phyloP scores from a whole-genome alignment of 176 grass and related monocot genomes.

The Bonia amplexicaulis region DNA sequence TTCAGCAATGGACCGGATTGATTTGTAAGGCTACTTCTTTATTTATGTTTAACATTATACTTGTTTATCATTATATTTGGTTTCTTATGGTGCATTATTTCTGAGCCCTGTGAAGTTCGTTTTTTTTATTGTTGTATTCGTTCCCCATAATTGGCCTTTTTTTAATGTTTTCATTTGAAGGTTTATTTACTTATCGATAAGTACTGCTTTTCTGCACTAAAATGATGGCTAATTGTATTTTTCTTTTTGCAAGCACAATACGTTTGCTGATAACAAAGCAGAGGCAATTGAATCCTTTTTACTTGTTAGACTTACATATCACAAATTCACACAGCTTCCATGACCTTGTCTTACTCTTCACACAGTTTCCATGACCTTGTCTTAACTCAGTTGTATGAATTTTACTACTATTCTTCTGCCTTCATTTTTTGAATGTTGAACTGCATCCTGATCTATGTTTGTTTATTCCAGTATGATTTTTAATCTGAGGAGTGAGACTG shows the following conservation, averaged over 20 bases:
- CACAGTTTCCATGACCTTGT: not conserved
- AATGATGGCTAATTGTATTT: not conserved
- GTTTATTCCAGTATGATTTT: slow-evolving; percentile 75
- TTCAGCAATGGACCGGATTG: slow-evolving; percentile 88
- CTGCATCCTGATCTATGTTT: slow-evolving; percentile 28
- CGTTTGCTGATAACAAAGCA: not conserved
- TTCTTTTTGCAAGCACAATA: not conserved
- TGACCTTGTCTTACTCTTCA: not conserved
- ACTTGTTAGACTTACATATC: not conserved
- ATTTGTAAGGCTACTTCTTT: slow-evolving; percentile 55
- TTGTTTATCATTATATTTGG: not conserved
- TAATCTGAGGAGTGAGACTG: slow-evolving; percentile 75
- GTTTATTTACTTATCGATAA: slow-evolving; percentile 9
- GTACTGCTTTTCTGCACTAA: not conserved
- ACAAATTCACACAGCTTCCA: not conserved
- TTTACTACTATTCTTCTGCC: not conserved
- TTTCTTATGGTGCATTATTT: slow-evolving; percentile 22
- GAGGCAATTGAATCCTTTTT: not conserved
- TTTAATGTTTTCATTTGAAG: slow-evolving; percentile 7
- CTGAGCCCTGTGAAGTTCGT: not conserved
- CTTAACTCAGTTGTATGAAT: not conserved
- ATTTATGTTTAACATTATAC: slow-evolving; percentile 10
- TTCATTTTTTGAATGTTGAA: slow-evolving; percentile 3
- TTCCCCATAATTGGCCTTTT: not conserved
- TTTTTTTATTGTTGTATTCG: not conserved